Conservation (phyloP, 345 rosid genomes). For the Barbarea vulgaris region DNA sequence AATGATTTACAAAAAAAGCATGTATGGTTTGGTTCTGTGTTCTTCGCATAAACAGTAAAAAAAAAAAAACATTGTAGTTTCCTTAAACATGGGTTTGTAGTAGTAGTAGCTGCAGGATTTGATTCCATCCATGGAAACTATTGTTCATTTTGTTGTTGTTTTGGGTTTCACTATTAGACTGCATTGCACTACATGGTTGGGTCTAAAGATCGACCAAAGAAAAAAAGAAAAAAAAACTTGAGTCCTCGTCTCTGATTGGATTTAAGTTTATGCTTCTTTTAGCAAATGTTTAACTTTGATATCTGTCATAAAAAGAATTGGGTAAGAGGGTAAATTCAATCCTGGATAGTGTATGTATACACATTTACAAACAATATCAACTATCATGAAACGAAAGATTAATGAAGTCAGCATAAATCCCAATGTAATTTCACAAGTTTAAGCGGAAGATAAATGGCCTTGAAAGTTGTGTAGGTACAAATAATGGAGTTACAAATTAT, state of each 20-base stretch:
- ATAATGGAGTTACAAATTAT: neutral
- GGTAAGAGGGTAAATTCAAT: neutral
- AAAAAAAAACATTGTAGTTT: constrained; percentile 11
- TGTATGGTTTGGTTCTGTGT: constrained; percentile 20
- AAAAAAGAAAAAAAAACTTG: neutral
- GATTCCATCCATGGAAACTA: constrained; percentile 21
- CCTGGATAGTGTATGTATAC: neutral
- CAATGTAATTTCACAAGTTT: neutral
- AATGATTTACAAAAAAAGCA: neutral
- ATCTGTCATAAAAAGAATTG: neutral
- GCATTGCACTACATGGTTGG: constrained; percentile 2
- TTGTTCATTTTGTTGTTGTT: neutral
- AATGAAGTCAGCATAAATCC: neutral
- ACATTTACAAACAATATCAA: neutral
- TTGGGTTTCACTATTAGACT: neutral
- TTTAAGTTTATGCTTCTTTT: neutral
- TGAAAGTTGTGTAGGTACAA: neutral
- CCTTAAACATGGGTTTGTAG: constrained; percentile 23
- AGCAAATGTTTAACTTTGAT: neutral
- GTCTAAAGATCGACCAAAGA: neutral
- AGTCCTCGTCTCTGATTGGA: neutral
- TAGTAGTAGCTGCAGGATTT: constrained; percentile 3
- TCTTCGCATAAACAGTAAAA: neutral
- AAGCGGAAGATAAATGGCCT: neutral
- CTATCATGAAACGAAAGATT: neutral